These are phyloP conservation scores for Gastrodia elata DNA, from an alignment of 106 monocot genomes.

Conservation along the genomic window DNA sequence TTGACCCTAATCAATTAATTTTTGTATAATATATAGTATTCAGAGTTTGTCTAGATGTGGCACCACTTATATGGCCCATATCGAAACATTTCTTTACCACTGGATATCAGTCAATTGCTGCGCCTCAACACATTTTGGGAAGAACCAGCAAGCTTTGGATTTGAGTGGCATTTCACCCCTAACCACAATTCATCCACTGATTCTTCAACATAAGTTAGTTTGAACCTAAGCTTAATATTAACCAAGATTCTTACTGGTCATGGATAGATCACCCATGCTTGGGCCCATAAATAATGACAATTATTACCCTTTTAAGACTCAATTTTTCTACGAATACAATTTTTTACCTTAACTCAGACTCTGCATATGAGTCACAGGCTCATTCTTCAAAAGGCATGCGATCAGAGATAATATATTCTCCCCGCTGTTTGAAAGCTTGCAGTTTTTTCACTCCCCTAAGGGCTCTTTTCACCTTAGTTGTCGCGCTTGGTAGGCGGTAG, in stretches of 20 bases:
- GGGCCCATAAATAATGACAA: slow-evolving; percentile 21
- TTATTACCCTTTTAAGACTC: slow-evolving; percentile 19
- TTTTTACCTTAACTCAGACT: neutral
- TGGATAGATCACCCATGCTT: slow-evolving; percentile 24
- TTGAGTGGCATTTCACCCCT: slow-evolving; percentile 12
- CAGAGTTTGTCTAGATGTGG: no score
- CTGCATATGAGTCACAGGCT: slow-evolving; percentile 3
- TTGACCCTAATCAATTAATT: no score
- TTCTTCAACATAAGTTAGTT: neutral
- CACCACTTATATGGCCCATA: no score
- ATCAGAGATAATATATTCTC: slow-evolving; percentile 17
- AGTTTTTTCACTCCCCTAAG: neutral
- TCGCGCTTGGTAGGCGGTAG: no score
- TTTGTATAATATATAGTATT: no score
- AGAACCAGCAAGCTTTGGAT: slow-evolving; percentile 6
- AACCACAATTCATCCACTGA: neutral
- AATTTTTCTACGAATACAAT: neutral
- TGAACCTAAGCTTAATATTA: slow-evolving; percentile 18
- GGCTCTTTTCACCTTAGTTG: no score
- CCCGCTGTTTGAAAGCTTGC: neutral
- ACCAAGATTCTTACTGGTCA: slow-evolving; percentile 24
- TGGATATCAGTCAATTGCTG: no score
- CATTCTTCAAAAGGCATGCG: slow-evolving; percentile 11
- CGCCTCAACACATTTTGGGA: neutral
- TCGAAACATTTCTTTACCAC: no score